Evolutionary conservation across 1,284 basidiomycete species (phyloP).

Genomic region (Cerioporus squamosus): DNA sequence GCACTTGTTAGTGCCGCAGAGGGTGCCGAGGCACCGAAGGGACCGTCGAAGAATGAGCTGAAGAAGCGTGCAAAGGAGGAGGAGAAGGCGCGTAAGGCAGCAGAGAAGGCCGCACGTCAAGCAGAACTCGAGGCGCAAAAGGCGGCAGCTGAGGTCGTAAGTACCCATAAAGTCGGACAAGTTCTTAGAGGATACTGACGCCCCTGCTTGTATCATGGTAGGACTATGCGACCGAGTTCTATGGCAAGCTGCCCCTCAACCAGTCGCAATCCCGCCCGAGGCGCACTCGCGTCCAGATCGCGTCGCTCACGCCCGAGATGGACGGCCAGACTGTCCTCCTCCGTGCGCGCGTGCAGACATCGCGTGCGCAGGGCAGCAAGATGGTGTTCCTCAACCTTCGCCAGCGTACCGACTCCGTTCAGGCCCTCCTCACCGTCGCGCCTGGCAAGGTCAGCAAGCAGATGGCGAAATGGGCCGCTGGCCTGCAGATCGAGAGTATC

Average conservation of each 20-base stretch:
- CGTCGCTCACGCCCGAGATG: slow-evolving; percentile 65
- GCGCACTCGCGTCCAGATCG: slow-evolving; percentile 61
- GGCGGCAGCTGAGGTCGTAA: slow-evolving; percentile 74
- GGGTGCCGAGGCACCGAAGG: slow-evolving; percentile 39
- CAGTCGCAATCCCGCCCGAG: slow-evolving; percentile 82
- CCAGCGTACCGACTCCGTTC: slow-evolving; percentile 89
- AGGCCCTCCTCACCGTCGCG: slow-evolving; percentile 82
- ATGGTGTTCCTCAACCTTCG: slow-evolving; percentile 95
- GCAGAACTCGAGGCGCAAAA: slow-evolving; percentile 78
- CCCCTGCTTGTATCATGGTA: slow-evolving; percentile 33
- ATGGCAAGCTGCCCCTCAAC: slow-evolving; percentile 91
- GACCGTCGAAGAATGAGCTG: slow-evolving; percentile 84
- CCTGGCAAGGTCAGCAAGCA: slow-evolving; percentile 92
- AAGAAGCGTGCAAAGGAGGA: slow-evolving; percentile 94
- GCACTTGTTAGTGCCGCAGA: slow-evolving; percentile 37
- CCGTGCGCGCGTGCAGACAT: slow-evolving; percentile 92
- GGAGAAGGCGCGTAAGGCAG: slow-evolving; percentile 92
- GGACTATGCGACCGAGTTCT: slow-evolving; percentile 88
- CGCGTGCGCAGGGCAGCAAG: slow-evolving; percentile 90
- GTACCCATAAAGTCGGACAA: slow-evolving; percentile 31
- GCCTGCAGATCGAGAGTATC: slow-evolving; percentile 87
- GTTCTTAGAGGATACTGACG: not conserved
- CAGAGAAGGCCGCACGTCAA: slow-evolving; percentile 81
- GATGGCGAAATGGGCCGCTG: slow-evolving; percentile 94
- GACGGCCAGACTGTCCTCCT: slow-evolving; percentile 85